Percentiles rank a stretch among this genome's conserved stretches.
These are phyloP conservation scores for Pyrenopolyporus hunteri DNA, from an alignment of 495 filamentous ascomycete species.

Conservation along the genomic window DNA sequence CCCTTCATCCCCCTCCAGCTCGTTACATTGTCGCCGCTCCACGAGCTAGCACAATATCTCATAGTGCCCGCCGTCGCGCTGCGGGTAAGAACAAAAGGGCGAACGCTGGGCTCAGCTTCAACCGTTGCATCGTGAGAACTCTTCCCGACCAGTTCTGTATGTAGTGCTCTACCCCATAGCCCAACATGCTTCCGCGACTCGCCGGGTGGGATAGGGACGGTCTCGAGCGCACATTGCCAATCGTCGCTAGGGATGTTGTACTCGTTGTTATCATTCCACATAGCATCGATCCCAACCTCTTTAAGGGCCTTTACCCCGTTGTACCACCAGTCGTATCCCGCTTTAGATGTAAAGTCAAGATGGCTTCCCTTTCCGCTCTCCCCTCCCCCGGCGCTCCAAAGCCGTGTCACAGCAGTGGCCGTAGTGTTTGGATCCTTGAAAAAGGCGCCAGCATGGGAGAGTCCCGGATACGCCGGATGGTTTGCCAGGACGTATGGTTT, in stretches of 20 bases:
- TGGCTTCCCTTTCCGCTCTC: slow-evolving; percentile 72
- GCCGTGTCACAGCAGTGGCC: slow-evolving; percentile 60
- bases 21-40: slow-evolving; percentile 71
- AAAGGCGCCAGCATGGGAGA: slow-evolving; percentile 60
- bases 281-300: slow-evolving; percentile 66
- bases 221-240: slow-evolving; percentile 63
- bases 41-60: slow-evolving; percentile 68
- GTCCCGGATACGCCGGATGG: slow-evolving; percentile 66
- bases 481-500: slow-evolving; percentile 71
- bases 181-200: slow-evolving; percentile 53
- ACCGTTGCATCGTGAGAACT: slow-evolving; percentile 68
- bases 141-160: slow-evolving; percentile 71
- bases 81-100: slow-evolving; percentile 70
- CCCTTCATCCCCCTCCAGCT: slow-evolving; percentile 74
- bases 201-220: slow-evolving; percentile 42
- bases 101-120: slow-evolving; percentile 57
- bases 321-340: slow-evolving; percentile 73
- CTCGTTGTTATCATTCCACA: slow-evolving; percentile 82
- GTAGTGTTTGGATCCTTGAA: slow-evolving; percentile 64
- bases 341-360: slow-evolving; percentile 69
- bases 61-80: slow-evolving; percentile 72
- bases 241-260: slow-evolving; percentile 69
- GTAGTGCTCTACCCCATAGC: slow-evolving; percentile 66
- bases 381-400: slow-evolving; percentile 72
- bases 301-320: slow-evolving; percentile 65